phyloP scores from a whole-genome alignment of 140 eudicot genomes.

The Ambrosia hybrid region DNA sequence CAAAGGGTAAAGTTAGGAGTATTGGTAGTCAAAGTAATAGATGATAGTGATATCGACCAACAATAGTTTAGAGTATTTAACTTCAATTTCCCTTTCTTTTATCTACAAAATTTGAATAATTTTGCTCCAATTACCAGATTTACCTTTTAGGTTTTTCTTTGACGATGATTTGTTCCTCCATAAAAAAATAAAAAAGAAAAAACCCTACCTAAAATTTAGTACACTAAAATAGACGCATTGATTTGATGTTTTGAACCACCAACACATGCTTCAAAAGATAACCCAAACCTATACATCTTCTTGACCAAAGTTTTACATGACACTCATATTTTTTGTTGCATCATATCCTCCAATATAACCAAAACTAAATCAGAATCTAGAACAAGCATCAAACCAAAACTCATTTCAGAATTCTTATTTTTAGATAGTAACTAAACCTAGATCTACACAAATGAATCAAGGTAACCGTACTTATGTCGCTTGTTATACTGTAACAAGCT shows the following conservation, averaged over 20 bases:
- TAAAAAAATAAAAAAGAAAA: too few relatives aligned
- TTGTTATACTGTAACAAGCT: conserved; percentile 70
- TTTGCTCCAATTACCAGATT: too few relatives aligned
- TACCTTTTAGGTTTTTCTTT: too few relatives aligned
- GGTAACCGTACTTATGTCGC: conserved; percentile 44
- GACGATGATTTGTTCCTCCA: too few relatives aligned
- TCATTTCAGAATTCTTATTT: conserved; percentile 32
- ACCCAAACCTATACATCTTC: conserved; percentile 22
- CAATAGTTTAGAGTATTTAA: too few relatives aligned
- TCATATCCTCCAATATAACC: conserved; percentile 35
- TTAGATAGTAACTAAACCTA: not conserved
- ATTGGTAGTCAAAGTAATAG: too few relatives aligned
- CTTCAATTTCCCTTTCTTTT: too few relatives aligned
- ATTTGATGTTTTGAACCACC: too few relatives aligned
- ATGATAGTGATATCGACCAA: too few relatives aligned
- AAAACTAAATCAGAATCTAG: conserved; percentile 21
- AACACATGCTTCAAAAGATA: not conserved
- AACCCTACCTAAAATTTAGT: not conserved
- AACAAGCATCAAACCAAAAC: conserved; percentile 26
- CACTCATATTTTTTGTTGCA: conserved; percentile 10
- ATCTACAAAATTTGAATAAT: too few relatives aligned
- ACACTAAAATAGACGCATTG: not conserved
- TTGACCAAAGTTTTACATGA: conserved; percentile 33
- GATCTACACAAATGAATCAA: conserved; percentile 50
- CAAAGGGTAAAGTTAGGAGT: too few relatives aligned